phyloP scores from a whole-genome alignment of 2,329 filamentous ascomycete species.

The Pseudogymnoascus sp. region DNA sequence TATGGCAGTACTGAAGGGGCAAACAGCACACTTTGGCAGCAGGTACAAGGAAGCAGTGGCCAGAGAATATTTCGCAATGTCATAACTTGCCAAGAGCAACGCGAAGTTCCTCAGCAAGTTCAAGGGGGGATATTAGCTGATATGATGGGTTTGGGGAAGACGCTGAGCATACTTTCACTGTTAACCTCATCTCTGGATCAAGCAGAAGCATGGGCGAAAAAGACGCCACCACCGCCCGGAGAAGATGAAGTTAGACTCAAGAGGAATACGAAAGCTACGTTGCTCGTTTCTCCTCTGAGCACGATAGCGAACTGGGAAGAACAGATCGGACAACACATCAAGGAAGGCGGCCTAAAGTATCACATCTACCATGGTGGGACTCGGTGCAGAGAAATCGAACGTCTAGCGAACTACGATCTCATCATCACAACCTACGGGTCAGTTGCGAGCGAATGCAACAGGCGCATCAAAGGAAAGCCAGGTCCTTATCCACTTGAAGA shows the following conservation, averaged over 20 bases:
- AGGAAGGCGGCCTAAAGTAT: constrained; percentile 55
- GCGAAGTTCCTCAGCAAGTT: constrained; percentile 55
- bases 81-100: constrained; percentile 66
- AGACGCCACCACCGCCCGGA: constrained; percentile 23
- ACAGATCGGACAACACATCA: constrained; percentile 78
- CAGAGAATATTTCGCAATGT: constrained; percentile 68
- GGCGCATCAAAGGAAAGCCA: constrained; percentile 53
- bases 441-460: constrained; percentile 68
- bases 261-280: constrained; percentile 68
- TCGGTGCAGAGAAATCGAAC: constrained; percentile 60
- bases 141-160: constrained; percentile 87
- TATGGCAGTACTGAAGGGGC: constrained; percentile 51
- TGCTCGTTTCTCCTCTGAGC: constrained; percentile 83
- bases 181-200: constrained; percentile 55
- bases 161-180: constrained; percentile 76
- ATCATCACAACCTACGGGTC: constrained; percentile 92
- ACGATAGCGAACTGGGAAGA: constrained; percentile 92
- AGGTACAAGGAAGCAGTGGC: constrained; percentile 48
- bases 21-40: constrained; percentile 72
- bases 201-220: constrained; percentile 25
- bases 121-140: constrained; percentile 71
- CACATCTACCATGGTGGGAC: constrained; percentile 83
- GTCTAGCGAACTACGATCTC: constrained; percentile 69
- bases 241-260: constrained; percentile 36
- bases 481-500: constrained; percentile 61